A percentile compares a stretch with the other conserved stretches of the same genome.
Conservation (phyloP, 306 rosid species). For the Hippophae tibetana region DNA sequence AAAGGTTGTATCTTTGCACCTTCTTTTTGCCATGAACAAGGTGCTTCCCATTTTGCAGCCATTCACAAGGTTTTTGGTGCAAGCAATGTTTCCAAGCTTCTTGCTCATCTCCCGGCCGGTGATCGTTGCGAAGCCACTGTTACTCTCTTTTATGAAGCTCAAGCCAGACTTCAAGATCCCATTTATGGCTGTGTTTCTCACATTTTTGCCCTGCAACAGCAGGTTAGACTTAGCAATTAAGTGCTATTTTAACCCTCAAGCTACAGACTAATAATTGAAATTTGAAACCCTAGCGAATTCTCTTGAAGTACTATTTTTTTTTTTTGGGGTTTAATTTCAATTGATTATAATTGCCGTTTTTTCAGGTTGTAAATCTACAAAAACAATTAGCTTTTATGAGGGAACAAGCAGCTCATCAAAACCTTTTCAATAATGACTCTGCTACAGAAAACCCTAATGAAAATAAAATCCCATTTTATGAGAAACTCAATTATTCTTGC, state of each 20-base stretch:
- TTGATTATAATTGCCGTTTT: slow-evolving; percentile 1
- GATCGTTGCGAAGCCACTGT: slow-evolving; percentile 82
- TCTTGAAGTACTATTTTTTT: neutral
- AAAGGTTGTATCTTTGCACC: slow-evolving; percentile 95
- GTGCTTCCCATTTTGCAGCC: slow-evolving; percentile 83
- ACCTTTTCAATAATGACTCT: slow-evolving; percentile 34
- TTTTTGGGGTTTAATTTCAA: slow-evolving; percentile 5
- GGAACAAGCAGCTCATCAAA: slow-evolving; percentile 55
- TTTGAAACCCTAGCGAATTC: neutral
- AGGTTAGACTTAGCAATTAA: neutral
- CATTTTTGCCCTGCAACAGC: slow-evolving; percentile 71
- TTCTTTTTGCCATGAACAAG: slow-evolving; percentile 87
- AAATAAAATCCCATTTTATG: slow-evolving; percentile 17
- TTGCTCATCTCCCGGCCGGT: slow-evolving; percentile 61
- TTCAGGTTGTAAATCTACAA: slow-evolving; percentile 79
- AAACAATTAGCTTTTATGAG: slow-evolving; percentile 74
- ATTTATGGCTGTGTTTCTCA: slow-evolving; percentile 97
- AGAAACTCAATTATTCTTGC: slow-evolving; percentile 24
- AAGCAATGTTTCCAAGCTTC: slow-evolving; percentile 91
- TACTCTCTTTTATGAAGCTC: slow-evolving; percentile 95
- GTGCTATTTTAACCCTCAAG: no score
- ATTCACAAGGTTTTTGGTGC: slow-evolving; percentile 97
- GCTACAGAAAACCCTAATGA: slow-evolving; percentile 48
- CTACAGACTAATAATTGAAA: neutral
- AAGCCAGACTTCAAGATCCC: slow-evolving; percentile 93